Evolutionary conservation across 805 yeast genomes (phyloP).

Genomic region (Pichia nanzhaoensis): DNA sequence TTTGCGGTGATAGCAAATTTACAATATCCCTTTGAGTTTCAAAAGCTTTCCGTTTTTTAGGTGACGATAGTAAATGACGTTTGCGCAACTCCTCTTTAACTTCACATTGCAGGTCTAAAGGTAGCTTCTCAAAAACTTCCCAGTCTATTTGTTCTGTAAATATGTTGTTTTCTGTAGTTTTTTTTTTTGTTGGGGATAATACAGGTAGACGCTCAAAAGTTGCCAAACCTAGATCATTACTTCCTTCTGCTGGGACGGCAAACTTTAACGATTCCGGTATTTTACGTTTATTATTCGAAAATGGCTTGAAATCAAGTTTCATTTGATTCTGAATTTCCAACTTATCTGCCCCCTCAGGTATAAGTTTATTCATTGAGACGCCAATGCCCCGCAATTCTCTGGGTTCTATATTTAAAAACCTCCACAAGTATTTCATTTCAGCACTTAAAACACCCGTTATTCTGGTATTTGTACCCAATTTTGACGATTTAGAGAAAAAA

Average conservation of each 20-base stretch:
- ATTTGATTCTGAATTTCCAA: conserved; percentile 26
- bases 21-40: conserved; percentile 16
- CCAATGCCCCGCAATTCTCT: conserved; percentile 74
- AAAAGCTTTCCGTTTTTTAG: conserved; percentile 11
- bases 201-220: no score
- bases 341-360: conserved; percentile 27
- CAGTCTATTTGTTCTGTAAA: conserved; percentile 42
- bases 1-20: conserved; percentile 14
- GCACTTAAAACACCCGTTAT: conserved; percentile 55
- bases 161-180: not conserved
- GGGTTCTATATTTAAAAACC: conserved; percentile 48
- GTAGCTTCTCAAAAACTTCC: conserved; percentile 59
- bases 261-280: no score
- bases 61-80: conserved; percentile 28
- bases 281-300: not conserved
- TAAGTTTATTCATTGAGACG: conserved; percentile 56
- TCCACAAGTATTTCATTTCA: conserved; percentile 49
- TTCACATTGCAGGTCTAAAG: conserved; percentile 59
- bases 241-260: no score
- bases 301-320: conserved; percentile 29
- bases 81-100: conserved; percentile 45
- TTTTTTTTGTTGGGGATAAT: no score
- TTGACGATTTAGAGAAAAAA: conserved; percentile 48
- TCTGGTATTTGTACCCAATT: conserved; percentile 55
- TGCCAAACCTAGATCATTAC: no score